These are phyloP conservation scores for Myxozyma lipomycoides DNA, from an alignment of 805 yeast genomes.

Conservation along the genomic window DNA sequence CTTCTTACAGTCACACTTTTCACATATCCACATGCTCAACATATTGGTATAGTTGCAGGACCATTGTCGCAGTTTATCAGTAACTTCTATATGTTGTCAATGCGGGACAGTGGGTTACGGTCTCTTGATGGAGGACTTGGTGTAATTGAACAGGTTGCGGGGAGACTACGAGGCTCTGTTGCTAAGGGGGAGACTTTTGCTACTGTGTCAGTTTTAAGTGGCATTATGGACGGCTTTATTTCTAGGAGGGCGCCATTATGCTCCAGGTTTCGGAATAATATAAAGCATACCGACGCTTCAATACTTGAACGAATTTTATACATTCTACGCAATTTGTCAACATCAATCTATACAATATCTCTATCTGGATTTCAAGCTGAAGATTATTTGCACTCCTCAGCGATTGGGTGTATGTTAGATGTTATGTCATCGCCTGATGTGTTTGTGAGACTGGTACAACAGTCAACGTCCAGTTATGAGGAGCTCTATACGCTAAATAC, in stretches of 20 bases:
- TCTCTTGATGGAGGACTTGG: background rate
- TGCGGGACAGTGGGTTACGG: background rate
- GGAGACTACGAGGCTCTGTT: background rate
- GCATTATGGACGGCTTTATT: constrained; percentile 13
- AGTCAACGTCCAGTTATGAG: constrained; percentile 4
- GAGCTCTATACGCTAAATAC: constrained; percentile 17
- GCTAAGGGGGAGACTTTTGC: constrained; percentile 9
- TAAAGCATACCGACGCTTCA: background rate
- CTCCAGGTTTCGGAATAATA: background rate
- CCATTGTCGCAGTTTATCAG: constrained; percentile 10
- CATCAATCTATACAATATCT: constrained; percentile 13
- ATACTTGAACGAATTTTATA: constrained; percentile 1
- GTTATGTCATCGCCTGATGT: background rate
- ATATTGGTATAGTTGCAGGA: constrained; percentile 6
- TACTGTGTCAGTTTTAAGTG: constrained; percentile 10
- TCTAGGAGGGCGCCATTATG: constrained; percentile 1
- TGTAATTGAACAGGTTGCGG: background rate
- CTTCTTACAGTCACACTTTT: constrained; percentile 3
- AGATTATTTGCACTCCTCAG: constrained; percentile 17
- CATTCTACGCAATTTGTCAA: constrained; percentile 9
- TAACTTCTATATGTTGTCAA: constrained; percentile 1
- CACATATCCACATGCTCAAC: background rate
- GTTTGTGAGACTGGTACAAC: background rate
- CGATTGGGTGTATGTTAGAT: constrained; percentile 11
- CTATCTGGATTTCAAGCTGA: constrained; percentile 18